Evolutionary conservation across 2,329 filamentous ascomycete genomes (phyloP).

Genomic region (Colletotrichum tropicicola): DNA sequence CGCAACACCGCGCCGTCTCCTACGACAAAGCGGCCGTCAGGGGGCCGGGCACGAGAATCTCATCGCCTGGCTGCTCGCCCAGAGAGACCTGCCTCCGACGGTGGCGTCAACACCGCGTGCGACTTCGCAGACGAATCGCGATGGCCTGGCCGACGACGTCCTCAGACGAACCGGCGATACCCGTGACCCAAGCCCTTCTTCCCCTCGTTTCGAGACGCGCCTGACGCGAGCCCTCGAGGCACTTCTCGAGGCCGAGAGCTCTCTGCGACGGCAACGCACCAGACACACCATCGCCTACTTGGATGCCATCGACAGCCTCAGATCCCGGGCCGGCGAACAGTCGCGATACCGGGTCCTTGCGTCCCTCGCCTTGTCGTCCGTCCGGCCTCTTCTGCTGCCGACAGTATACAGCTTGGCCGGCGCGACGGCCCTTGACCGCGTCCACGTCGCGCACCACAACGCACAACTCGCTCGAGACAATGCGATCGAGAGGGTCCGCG

Average conservation of each 20-base stretch:
- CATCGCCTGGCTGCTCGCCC: background rate
- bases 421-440: background rate
- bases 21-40: too few relatives aligned
- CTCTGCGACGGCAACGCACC: background rate
- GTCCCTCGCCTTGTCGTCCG: background rate
- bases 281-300: background rate
- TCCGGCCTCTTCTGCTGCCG: background rate
- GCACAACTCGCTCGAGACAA: background rate
- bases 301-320: background rate
- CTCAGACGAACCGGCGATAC: background rate
- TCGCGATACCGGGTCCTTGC: background rate
- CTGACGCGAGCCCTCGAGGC: background rate
- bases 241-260: background rate
- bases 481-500: background rate
- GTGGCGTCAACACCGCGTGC: background rate
- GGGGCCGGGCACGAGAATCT: background rate
- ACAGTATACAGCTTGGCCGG: background rate
- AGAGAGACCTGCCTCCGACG: background rate
- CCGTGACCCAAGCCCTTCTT: background rate
- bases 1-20: too few relatives aligned
- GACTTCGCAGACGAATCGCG: background rate
- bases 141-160: background rate
- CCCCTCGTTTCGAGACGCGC: background rate
- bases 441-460: background rate
- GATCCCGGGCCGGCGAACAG: background rate